Percentiles rank a stretch among this genome's conserved stretches.
These are phyloP conservation scores for Komagataella kurtzmanii DNA, from an alignment of 805 yeast species.

Conservation along the genomic window DNA sequence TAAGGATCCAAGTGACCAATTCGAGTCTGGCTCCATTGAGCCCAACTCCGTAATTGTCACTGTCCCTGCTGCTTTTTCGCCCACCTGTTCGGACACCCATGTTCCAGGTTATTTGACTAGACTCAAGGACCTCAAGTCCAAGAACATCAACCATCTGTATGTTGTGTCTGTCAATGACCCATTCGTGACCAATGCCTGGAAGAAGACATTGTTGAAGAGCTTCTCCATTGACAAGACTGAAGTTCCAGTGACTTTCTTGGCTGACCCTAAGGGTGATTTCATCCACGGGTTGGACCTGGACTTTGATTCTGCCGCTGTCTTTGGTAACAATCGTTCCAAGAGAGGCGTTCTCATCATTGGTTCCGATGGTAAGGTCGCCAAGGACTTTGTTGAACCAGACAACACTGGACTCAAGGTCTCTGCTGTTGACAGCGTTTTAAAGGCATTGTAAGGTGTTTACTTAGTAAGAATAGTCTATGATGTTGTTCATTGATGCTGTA, in stretches of 20 bases:
- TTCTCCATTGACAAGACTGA: conserved; percentile 3
- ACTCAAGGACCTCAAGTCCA: conserved; percentile 36
- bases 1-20: background rate
- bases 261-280: conserved; percentile 73
- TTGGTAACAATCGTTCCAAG: conserved; percentile 65
- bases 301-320: conserved; percentile 63
- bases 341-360: conserved; percentile 69
- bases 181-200: conserved; percentile 79
- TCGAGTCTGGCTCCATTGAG: conserved; percentile 1
- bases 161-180: conserved; percentile 79
- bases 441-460: background rate
- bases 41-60: conserved; percentile 36
- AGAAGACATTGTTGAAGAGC: conserved; percentile 23
- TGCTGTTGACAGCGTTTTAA: conserved; percentile 29
- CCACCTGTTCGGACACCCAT: conserved; percentile 62
- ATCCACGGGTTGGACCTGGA: conserved; percentile 47
- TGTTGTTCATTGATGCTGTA: background rate
- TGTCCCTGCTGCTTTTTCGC: conserved; percentile 72
- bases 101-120: conserved; percentile 60
- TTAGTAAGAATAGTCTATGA: background rate
- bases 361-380: conserved; percentile 49
- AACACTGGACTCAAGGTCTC: conserved; percentile 52
- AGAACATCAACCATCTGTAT: conserved; percentile 52
- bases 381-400: conserved; percentile 71
- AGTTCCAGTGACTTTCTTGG: conserved; percentile 28